Conservation (phyloP, 805 yeast genomes). For the Yarrowia alimentaria region DNA sequence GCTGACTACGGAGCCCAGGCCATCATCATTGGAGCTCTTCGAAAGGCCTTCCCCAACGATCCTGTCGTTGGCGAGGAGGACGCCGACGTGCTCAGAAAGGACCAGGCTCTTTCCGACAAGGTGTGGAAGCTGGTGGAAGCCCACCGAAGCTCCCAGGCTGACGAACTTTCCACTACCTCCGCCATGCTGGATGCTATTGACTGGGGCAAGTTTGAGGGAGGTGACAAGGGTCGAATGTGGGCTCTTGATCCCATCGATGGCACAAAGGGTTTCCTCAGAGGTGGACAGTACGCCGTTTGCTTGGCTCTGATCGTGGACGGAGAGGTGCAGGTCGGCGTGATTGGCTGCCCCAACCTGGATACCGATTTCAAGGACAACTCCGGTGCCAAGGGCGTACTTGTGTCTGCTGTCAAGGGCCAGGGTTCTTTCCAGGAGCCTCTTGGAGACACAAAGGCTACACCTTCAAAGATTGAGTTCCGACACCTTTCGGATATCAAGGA, state of each 20-base stretch:
- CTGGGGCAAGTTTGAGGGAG: constrained; percentile 77
- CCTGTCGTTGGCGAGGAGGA: constrained; percentile 94
- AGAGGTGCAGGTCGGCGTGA: constrained; percentile 80
- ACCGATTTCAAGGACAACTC: too few relatives aligned
- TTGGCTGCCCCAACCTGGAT: constrained; percentile 93
- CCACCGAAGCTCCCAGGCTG: constrained; percentile 41
- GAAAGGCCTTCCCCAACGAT: constrained; percentile 76
- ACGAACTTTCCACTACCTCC: constrained; percentile 41
- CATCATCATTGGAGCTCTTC: constrained; percentile 78
- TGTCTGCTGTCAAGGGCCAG: constrained; percentile 61
- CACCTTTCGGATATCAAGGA: constrained; percentile 47
- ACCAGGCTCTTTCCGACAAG: constrained; percentile 48
- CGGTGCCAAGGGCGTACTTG: constrained; percentile 84
- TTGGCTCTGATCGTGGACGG: constrained; percentile 86
- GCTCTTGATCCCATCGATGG: constrained; percentile 98
- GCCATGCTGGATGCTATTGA: constrained; percentile 68
- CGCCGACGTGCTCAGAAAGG: constrained; percentile 61
- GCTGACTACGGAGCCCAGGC: constrained; percentile 98
- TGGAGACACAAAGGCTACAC: constrained; percentile 41
- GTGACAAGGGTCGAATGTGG: constrained; percentile 82
- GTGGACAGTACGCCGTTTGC: constrained; percentile 97
- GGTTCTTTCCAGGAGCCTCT: constrained; percentile 62
- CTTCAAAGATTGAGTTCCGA: constrained; percentile 57
- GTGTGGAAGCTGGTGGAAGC: constrained; percentile 58
- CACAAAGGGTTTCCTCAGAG: constrained; percentile 91